Conservation (phyloP, 106 monocot genomes). For the Phalaenopsis equestris region DNA sequence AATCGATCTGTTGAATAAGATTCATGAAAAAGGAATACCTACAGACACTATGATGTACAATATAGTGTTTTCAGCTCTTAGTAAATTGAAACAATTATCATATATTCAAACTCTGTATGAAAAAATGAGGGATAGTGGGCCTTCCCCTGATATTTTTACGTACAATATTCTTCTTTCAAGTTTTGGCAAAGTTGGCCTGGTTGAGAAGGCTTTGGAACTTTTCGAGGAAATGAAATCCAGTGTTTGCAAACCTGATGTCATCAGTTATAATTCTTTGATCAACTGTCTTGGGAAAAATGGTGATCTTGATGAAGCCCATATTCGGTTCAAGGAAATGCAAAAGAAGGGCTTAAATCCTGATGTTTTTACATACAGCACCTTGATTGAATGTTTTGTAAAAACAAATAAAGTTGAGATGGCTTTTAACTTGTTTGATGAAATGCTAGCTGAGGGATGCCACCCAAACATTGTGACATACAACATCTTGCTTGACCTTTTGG, state of each 20-base stretch:
- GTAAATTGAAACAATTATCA: slow-evolving; percentile 54
- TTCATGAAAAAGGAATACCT: slow-evolving; percentile 74
- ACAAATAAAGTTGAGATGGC: slow-evolving; percentile 78
- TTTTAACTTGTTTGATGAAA: slow-evolving; percentile 86
- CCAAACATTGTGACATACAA: slow-evolving; percentile 98
- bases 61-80: slow-evolving; percentile 67
- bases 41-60: slow-evolving; percentile 75
- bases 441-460: slow-evolving; percentile 65
- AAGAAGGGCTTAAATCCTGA: slow-evolving; percentile 87
- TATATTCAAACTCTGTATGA: slow-evolving; percentile 46
- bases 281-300: slow-evolving; percentile 85
- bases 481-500: slow-evolving; percentile 88
- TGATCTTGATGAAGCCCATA: slow-evolving; percentile 89
- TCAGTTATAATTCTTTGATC: slow-evolving; percentile 97
- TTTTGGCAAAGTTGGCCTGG: slow-evolving; percentile 64
- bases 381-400: slow-evolving; percentile 98
- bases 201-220: slow-evolving; percentile 49
- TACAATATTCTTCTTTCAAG: slow-evolving; percentile 92
- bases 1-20: slow-evolving; percentile 68
- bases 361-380: slow-evolving; percentile 86
- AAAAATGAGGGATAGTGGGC: slow-evolving; percentile 64
- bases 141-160: slow-evolving; percentile 71
- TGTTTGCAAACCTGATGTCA: slow-evolving; percentile 78
- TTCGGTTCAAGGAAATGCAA: slow-evolving; percentile 91
- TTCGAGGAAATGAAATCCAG: slow-evolving; percentile 80